phyloP scores from a whole-genome alignment of 2,329 filamentous ascomycete species.

The Diaporthe batatas region DNA sequence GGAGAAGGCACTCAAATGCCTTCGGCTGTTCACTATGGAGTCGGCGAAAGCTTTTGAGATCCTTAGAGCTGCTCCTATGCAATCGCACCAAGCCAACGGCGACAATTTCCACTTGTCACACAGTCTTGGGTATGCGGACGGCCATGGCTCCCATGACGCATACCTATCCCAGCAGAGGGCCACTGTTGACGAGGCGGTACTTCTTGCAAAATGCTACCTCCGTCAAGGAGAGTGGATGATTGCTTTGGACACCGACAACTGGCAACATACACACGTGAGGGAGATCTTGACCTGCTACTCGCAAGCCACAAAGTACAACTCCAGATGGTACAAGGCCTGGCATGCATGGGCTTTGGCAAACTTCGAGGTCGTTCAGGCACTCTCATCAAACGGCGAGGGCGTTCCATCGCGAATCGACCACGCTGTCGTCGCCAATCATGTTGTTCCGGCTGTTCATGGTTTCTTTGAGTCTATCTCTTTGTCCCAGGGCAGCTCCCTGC shows the following conservation, averaged over 20 bases:
- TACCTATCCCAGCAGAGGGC: conserved; percentile 64
- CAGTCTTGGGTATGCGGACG: conserved; percentile 66
- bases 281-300: conserved; percentile 93
- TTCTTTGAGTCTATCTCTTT: conserved; percentile 98
- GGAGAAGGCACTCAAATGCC: conserved; percentile 69
- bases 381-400: conserved; percentile 76
- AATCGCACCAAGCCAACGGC: conserved; percentile 61
- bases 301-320: conserved; percentile 93
- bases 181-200: conserved; percentile 72
- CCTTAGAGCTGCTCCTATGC: conserved; percentile 62
- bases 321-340: conserved; percentile 99
- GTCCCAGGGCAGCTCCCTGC: conserved; percentile 90
- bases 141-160: conserved; percentile 57
- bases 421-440: conserved; percentile 83
- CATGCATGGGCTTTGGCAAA: conserved; percentile 98
- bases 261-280: conserved; percentile 86
- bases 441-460: conserved; percentile 92
- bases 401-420: conserved; percentile 65
- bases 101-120: conserved; percentile 54
- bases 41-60: conserved; percentile 67
- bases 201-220: conserved; percentile 95
- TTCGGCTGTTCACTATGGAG: conserved; percentile 72
- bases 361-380: conserved; percentile 94
- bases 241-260: conserved; percentile 85
- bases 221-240: conserved; percentile 98